Percentiles rank a stretch among this genome's conserved stretches.
phyloP scores from a whole-genome alignment of 1,284 basidiomycete genomes.

The Filobasidium uniguttulatum region DNA sequence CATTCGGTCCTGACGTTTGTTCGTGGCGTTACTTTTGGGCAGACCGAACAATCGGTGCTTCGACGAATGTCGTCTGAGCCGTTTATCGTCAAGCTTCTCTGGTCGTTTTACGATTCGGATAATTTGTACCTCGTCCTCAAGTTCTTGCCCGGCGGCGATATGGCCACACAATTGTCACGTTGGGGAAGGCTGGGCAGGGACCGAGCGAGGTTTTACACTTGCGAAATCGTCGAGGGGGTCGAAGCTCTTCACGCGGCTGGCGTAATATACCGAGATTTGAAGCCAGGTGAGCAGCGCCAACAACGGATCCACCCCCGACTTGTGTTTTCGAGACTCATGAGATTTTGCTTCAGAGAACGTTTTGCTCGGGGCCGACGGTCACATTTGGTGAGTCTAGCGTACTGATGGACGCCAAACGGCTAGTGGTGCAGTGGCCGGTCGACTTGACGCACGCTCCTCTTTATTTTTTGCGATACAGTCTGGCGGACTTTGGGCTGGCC shows the following conservation, averaged over 20 bases:
- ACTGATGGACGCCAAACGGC: no score
- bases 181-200: slow-evolving; percentile 86
- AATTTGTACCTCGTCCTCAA: slow-evolving; percentile 53
- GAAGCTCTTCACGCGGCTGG: slow-evolving; percentile 55
- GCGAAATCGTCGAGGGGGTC: slow-evolving; percentile 88
- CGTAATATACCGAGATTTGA: slow-evolving; percentile 39
- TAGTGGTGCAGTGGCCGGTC: no score
- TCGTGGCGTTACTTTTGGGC: neutral
- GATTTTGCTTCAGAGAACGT: slow-evolving; percentile 56
- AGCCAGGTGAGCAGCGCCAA: slow-evolving; percentile 20
- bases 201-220: slow-evolving; percentile 85
- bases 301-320: neutral
- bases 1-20: no score
- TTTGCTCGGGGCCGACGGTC: slow-evolving; percentile 79
- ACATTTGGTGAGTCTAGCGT: slow-evolving; percentile 51
- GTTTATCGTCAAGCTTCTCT: slow-evolving; percentile 86
- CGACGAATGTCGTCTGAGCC: slow-evolving; percentile 77
- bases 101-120: slow-evolving; percentile 91
- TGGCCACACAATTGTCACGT: slow-evolving; percentile 87
- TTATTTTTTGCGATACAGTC: no score
- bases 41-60: slow-evolving; percentile 80
- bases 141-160: slow-evolving; percentile 56
- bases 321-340: slow-evolving; percentile 67
- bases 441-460: no score
- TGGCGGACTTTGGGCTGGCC: slow-evolving; percentile 80